phyloP scores from a whole-genome alignment of 179 eudicot species.

The Nepenthes alata region DNA sequence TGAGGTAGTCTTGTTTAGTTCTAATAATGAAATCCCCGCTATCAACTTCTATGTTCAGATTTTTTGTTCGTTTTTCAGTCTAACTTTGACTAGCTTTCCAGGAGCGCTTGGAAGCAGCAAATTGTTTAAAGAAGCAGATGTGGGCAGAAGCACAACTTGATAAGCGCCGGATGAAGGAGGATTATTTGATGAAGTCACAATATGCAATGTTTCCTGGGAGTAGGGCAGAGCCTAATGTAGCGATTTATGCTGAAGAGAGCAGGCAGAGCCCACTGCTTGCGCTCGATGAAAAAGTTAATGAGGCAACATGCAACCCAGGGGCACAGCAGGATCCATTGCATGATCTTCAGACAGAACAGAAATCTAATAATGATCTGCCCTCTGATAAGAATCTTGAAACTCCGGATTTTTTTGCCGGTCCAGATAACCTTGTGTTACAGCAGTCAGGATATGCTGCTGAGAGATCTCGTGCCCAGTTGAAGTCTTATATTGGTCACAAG shows the following conservation, averaged over 20 bases:
- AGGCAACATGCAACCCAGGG: conserved; percentile 11
- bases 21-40: not conserved
- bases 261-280: conserved; percentile 38
- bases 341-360: conserved; percentile 27
- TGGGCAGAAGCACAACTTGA: conserved; percentile 89
- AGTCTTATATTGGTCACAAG: conserved; percentile 62
- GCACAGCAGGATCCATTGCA: conserved; percentile 24
- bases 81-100: conserved; percentile 18
- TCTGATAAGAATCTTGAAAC: conserved; percentile 27
- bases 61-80: conserved; percentile 1
- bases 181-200: conserved; percentile 38
- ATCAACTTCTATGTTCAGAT: not conserved
- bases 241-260: conserved; percentile 28
- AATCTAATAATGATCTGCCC: conserved; percentile 16
- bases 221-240: conserved; percentile 29
- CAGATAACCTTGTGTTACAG: conserved; percentile 44
- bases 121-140: conserved; percentile 82
- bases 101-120: conserved; percentile 92
- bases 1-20: conserved; percentile 37
- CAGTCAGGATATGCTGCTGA: conserved; percentile 59
- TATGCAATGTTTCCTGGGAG: conserved; percentile 24
- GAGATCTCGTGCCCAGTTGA: conserved; percentile 55
- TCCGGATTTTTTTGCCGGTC: conserved; percentile 28
- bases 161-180: conserved; percentile 75
- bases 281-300: conserved; percentile 30